Evolutionary conservation across 441 rosid species (phyloP).

Genomic region (Biscutella auriculata): DNA sequence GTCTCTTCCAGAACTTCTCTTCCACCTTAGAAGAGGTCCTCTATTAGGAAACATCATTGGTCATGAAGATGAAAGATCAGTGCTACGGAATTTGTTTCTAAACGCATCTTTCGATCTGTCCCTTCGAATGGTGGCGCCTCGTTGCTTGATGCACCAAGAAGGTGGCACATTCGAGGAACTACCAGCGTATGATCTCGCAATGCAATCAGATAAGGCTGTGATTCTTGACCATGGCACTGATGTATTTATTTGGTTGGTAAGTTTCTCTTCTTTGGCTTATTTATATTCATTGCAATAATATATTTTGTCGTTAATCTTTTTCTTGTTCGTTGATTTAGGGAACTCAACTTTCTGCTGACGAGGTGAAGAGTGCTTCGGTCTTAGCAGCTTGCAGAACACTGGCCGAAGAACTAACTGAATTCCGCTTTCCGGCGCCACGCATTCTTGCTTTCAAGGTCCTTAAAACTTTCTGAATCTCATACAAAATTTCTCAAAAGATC

Average conservation of each 20-base stretch:
- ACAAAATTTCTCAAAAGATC: not conserved
- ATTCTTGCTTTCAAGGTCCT: constrained; percentile 89
- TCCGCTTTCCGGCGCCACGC: constrained; percentile 88
- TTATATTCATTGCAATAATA: not conserved
- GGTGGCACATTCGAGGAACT: constrained; percentile 93
- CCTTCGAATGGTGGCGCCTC: constrained; percentile 88
- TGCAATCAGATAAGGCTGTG: constrained; percentile 95
- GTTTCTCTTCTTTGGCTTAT: constrained; percentile 13
- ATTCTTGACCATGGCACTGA: constrained; percentile 96
- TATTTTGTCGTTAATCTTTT: not conserved
- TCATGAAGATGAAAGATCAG: constrained; percentile 92
- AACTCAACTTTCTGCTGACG: constrained; percentile 78
- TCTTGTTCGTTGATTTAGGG: constrained; percentile 41
- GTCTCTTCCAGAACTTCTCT: constrained; percentile 64
- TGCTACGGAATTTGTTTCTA: constrained; percentile 66
- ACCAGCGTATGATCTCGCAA: constrained; percentile 79
- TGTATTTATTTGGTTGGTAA: constrained; percentile 94
- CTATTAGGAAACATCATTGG: constrained; percentile 88
- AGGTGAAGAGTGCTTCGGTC: constrained; percentile 76
- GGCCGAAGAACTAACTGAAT: constrained; percentile 89
- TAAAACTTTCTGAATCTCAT: not conserved
- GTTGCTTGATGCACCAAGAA: constrained; percentile 86
- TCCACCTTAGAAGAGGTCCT: constrained; percentile 87
- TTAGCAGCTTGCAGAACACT: constrained; percentile 90
- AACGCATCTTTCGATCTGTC: constrained; percentile 87